Conservation (phyloP, 2,329 filamentous ascomycete genomes). For the Colletotrichum karsti region DNA sequence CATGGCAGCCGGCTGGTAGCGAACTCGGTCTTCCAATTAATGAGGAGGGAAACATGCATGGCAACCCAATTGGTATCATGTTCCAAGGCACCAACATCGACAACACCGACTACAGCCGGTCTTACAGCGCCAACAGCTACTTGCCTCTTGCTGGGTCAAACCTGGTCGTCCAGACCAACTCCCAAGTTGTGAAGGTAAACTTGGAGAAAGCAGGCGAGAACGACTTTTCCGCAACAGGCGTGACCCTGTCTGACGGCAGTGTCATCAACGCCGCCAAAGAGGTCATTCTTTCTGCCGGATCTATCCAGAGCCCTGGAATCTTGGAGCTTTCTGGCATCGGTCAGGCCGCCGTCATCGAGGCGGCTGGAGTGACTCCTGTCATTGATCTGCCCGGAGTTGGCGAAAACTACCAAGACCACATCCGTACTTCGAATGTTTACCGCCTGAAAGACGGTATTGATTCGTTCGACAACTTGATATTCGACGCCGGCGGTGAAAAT, state of each 20-base stretch:
- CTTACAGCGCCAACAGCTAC: conserved; percentile 41
- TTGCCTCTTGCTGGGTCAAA: conserved; percentile 46
- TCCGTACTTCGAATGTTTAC: conserved; percentile 38
- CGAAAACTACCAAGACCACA: conserved; percentile 58
- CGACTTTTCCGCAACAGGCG: background rate
- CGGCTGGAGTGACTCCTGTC: conserved; percentile 46
- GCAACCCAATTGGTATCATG: conserved; percentile 30
- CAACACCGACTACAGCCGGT: conserved; percentile 37
- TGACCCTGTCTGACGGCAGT: conserved; percentile 1
- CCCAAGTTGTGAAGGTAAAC: conserved; percentile 39
- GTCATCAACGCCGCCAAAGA: conserved; percentile 8
- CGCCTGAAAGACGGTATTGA: conserved; percentile 37
- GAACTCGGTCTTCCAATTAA: conserved; percentile 19
- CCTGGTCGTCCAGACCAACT: conserved; percentile 44
- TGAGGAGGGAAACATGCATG: conserved; percentile 13
- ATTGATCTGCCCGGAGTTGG: conserved; percentile 53
- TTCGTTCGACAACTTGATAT: conserved; percentile 38
- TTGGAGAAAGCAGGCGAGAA: conserved; percentile 1
- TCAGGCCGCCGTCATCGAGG: conserved; percentile 40
- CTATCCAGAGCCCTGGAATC: conserved; percentile 32
- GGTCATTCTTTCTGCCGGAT: conserved; percentile 24
- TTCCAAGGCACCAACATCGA: conserved; percentile 42
- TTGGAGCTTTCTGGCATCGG: conserved; percentile 46
- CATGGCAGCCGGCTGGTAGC: conserved; percentile 26
- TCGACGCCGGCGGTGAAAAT: conserved; percentile 34